Evolutionary conservation across 345 rosid genomes (phyloP), one percentile per base, ranked within the genome.

Genomic region (Lepidium africanum): DNA sequence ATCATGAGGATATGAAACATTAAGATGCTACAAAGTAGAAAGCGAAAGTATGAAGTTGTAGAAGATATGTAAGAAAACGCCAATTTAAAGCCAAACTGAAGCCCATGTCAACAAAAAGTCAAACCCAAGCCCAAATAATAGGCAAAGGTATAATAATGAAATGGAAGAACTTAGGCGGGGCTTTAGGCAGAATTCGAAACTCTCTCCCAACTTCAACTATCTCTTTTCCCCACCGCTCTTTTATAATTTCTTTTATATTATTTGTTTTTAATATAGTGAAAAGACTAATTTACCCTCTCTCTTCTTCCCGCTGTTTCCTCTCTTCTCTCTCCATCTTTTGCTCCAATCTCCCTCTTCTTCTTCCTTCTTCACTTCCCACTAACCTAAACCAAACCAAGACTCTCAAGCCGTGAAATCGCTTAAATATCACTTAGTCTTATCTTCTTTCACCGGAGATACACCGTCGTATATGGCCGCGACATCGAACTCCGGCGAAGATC

Each of bases 401-500:
- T 60, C 65, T 47, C 70, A 59, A 48, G 50, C 66, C 66, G 51
- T 7, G 0, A 38, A 72, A 47, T 39, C 59, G 10, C 42, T 35
- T 30, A 5, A 12, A 5, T 7, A 14, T 15, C 17, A 27, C 36
- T 21, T 13, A 55, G 9, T 36, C 23, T 1, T 37, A n/a, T 60
- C 65, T 14, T 4, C 50, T 10, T 9, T 10, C 46, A 35, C 14
- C 73, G 47, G 52, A 33, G 54, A 2, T 43, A 43, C 36, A 41
- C 32, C 40, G 45, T 1, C 25, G 39, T 36, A 12, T 48, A 73
- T 73, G 78, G 78, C 73, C 9, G 51, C 76, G n/a, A 82, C 81
- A 83, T 74, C 83, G 15, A 73, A 78, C 59, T 52, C 83, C 33
- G 81, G 77, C 12, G 75, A 78, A 74, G 86, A 82, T 81, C 88